Conservation (phyloP, 2,329 filamentous ascomycete genomes). For the Myrmaecium sp. region DNA sequence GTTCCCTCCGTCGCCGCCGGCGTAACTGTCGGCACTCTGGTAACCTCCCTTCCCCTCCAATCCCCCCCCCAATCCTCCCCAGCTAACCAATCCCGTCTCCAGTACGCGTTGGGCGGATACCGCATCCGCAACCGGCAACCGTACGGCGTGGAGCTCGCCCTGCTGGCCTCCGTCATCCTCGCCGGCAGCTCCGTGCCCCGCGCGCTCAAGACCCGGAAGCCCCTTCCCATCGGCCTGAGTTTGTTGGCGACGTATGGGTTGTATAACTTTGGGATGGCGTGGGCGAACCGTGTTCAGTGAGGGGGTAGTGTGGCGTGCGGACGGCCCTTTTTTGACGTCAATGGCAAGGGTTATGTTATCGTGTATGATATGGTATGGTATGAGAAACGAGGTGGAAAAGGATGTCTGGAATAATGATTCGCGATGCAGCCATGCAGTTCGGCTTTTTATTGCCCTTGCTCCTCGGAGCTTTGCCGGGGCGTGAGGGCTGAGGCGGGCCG, state of each 20-base stretch:
- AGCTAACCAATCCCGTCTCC: slow-evolving; percentile 1
- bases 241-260: slow-evolving; percentile 64
- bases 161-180: slow-evolving; percentile 73
- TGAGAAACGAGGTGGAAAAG: too few species aligned
- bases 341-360: too few species aligned
- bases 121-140: slow-evolving; percentile 58
- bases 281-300: slow-evolving; percentile 16
- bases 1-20: slow-evolving; percentile 77
- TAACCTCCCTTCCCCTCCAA: slow-evolving; percentile 20
- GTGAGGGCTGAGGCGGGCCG: too few species aligned
- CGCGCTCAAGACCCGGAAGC: slow-evolving; percentile 69
- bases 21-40: slow-evolving; percentile 57
- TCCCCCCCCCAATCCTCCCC: neutral
- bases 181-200: slow-evolving; percentile 73
- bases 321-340: too few species aligned
- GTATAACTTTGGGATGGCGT: slow-evolving; percentile 62
- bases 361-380: too few species aligned
- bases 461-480: too few species aligned
- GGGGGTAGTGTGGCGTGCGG: too few species aligned
- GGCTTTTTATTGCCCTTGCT: too few species aligned
- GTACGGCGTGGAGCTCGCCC: slow-evolving; percentile 76
- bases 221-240: slow-evolving; percentile 65
- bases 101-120: slow-evolving; percentile 64
- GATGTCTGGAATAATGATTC: too few species aligned
- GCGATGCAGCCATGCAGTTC: too few species aligned